Evolutionary conservation across 2,329 filamentous ascomycete genomes (phyloP), one percentile per base, ranked within the genome.

Genomic region (Cordyceps tenuipes): DNA sequence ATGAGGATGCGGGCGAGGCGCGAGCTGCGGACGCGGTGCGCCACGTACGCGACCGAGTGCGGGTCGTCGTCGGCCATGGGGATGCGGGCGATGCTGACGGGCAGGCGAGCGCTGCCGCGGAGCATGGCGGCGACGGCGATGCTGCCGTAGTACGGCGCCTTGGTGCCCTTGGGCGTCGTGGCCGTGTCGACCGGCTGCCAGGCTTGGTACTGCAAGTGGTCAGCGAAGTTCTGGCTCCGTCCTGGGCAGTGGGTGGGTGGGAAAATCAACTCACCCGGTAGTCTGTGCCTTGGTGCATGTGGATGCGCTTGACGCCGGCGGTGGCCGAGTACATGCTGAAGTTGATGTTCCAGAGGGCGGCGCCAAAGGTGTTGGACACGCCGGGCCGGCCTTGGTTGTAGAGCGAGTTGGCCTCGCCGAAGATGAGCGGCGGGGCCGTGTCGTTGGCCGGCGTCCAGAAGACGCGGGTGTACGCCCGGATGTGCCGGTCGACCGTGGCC

Each of bases 271-370:
- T 34, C 66, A 73, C 71, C 9, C 83, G 76, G 67, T 83, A 87
- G 67, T 85, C 78, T 13, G 81, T 84, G 8, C 84, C 84, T 73
- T 82, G 79, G 70, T 88, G 85, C 81, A 87, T 83, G 66, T 86
- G 82, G 2, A 83, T 76, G 23, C 84, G 77, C 55, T 73, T 73
- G 70, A 87, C 80, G 13, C 79, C 80, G 2, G 77, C 76, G 0
- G 79, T 74, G 1, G 84, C 84, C 57, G 77, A 77, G 66, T 79
- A 82, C 5, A 87, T 73, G 64, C 80, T 80, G 73, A 85, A 87
- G 69, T 87, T 83, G 12, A 86, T 67, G 29, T 76, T 81, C 84
- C 84, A 87, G n/a, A 87, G 79, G 6, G 84, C 83, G 12, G 84
- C 84, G 39, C 84, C 85, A 67, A 87, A 88, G 0, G 81, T 76